Percentiles rank a stretch among this genome's conserved stretches.
These are phyloP conservation scores for Buddleja alternifolia DNA, from an alignment of 257 asterid genomes.

Conservation along the genomic window DNA sequence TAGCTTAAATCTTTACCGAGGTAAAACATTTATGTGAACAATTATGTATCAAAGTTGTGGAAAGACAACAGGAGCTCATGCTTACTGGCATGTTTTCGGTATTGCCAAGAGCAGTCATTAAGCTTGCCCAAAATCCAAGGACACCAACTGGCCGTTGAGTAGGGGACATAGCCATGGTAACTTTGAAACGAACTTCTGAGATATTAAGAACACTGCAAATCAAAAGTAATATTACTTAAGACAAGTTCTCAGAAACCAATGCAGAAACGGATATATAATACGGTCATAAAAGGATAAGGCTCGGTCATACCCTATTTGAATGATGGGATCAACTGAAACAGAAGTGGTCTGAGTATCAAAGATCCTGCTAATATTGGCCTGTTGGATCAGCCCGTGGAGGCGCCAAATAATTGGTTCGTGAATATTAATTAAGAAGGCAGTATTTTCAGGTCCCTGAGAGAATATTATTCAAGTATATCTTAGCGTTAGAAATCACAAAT, in stretches of 20 bases:
- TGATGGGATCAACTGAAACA: conserved; percentile 94
- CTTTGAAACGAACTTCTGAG: conserved; percentile 91
- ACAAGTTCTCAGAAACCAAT: conserved; percentile 21
- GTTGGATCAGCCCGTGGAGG: conserved; percentile 88
- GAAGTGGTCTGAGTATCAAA: conserved; percentile 69
- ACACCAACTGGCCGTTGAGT: conserved; percentile 99
- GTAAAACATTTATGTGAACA: conserved; percentile 3
- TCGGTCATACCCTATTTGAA: conserved; percentile 79
- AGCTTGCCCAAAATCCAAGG: conserved; percentile 99
- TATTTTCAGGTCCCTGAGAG: conserved; percentile 87
- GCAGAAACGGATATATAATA: conserved; percentile 26
- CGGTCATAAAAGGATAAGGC: conserved; percentile 23
- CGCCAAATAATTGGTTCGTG: conserved; percentile 99
- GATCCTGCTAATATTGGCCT: conserved; percentile 68
- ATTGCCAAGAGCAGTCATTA: conserved; percentile 99
- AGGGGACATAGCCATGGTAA: conserved; percentile 98
- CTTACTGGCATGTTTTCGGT: conserved; percentile 99
- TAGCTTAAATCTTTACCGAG: conserved; percentile 23
- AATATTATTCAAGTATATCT: conserved; percentile 24
- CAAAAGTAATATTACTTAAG: conserved; percentile 29
- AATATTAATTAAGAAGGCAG: conserved; percentile 87
- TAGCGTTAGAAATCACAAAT: conserved; percentile 32
- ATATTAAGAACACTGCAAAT: conserved; percentile 86
- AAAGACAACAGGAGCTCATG: conserved; percentile 23
- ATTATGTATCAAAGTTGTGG: conserved; percentile 17